Percentiles rank a stretch among this genome's conserved stretches.
Conservation (phyloP, 2,329 filamentous ascomycete species). For the Ophiostoma populinum region DNA sequence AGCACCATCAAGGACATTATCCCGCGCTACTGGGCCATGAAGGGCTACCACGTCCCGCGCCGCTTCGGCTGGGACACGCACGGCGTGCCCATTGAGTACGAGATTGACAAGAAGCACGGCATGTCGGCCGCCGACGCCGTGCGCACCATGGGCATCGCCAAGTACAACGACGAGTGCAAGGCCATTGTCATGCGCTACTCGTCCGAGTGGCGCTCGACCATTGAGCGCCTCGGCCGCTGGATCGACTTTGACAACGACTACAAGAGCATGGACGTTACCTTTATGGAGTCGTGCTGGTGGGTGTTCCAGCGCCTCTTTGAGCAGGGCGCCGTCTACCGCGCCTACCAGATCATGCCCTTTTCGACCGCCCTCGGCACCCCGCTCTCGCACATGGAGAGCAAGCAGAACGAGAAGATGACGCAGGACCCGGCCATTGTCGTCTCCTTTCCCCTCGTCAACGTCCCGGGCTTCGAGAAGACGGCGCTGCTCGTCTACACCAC, state of each 20-base stretch:
- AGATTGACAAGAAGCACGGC: conserved; percentile 90
- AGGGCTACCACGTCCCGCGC: conserved; percentile 72
- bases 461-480: conserved; percentile 61
- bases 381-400: conserved; percentile 83
- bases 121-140: conserved; percentile 76
- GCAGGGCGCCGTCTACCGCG: conserved; percentile 77
- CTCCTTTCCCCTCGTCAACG: conserved; percentile 65
- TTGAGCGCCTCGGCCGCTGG: conserved; percentile 83
- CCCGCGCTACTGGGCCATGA: conserved; percentile 70
- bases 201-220: conserved; percentile 70
- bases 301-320: conserved; percentile 87
- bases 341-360: conserved; percentile 87
- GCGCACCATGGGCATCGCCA: conserved; percentile 66
- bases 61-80: conserved; percentile 93
- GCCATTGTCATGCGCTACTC: conserved; percentile 89
- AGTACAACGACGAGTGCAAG: conserved; percentile 83
- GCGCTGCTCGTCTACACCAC: conserved; percentile 76
- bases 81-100: conserved; percentile 86
- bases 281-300: conserved; percentile 97
- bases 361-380: conserved; percentile 81
- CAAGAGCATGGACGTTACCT: conserved; percentile 91
- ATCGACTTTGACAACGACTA: conserved; percentile 97
- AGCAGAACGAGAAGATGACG: conserved; percentile 87
- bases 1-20: conserved; percentile 97
- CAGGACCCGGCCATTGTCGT: conserved; percentile 83